A percentile compares a stretch with the other conserved stretches of the same genome.
phyloP scores from a whole-genome alignment of 139 green algal species.

The Edaphochlamys debaryana region DNA sequence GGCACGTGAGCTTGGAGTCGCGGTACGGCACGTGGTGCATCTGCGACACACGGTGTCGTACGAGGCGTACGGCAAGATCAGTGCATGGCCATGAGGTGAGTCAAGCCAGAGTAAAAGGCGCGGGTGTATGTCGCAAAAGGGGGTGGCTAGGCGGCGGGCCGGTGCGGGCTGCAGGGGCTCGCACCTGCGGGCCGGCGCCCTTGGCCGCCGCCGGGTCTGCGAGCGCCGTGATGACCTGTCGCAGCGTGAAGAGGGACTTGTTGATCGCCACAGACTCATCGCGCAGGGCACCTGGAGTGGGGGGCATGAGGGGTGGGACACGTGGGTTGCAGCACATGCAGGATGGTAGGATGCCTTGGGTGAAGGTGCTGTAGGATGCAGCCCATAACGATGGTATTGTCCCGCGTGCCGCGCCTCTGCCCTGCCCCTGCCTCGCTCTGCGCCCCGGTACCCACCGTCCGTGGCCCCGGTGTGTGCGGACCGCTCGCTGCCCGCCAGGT shows the following conservation, averaged over 20 bases:
- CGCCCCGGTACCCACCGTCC: constrained; percentile 36
- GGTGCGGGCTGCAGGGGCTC: too few species aligned
- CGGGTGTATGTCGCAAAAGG: too few species aligned
- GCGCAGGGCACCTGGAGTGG: constrained; percentile 24
- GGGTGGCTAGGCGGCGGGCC: not conserved
- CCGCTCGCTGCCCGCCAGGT: constrained; percentile 69
- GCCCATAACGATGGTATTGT: too few species aligned
- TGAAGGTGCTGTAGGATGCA: too few species aligned
- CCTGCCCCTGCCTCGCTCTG: too few species aligned
- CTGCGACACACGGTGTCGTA: too few species aligned
- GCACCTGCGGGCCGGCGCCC: too few species aligned
- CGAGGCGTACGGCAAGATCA: too few species aligned
- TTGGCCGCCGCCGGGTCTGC: not conserved
- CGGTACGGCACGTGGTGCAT: constrained; percentile 55
- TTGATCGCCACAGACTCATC: constrained; percentile 71
- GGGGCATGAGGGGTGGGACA: not conserved
- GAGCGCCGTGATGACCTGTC: constrained; percentile 49
- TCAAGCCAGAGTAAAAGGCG: too few species aligned
- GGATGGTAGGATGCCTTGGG: too few species aligned
- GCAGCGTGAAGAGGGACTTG: constrained; percentile 69
- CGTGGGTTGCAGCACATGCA: not conserved
- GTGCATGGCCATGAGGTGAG: too few species aligned
- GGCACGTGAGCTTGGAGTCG: constrained; percentile 69
- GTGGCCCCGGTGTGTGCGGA: constrained; percentile 34
- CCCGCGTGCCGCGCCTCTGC: too few species aligned